Evolutionary conservation across 2,329 filamentous ascomycete species (phyloP).

Genomic region (Sporothrix humicola): DNA sequence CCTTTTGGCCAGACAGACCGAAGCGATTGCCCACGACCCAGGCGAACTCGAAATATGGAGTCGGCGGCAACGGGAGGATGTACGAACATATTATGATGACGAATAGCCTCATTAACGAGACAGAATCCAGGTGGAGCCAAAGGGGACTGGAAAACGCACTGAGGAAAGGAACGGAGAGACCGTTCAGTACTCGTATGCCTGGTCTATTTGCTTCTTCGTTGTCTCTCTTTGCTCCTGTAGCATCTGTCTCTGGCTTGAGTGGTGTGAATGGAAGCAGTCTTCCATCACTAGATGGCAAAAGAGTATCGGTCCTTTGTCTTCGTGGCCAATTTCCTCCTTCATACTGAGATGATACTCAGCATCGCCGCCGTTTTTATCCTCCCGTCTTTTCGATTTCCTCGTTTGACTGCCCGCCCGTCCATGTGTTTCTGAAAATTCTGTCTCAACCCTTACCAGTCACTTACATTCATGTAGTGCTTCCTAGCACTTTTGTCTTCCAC

Average conservation of each 20-base stretch:
- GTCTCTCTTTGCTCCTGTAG: neutral
- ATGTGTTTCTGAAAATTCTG: constrained; percentile 9
- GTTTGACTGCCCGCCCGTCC: neutral
- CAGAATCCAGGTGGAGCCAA: neutral
- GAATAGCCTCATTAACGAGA: constrained; percentile 21
- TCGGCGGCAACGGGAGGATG: constrained; percentile 12
- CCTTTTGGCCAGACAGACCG: constrained; percentile 1
- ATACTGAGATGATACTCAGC: neutral
- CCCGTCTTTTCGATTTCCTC: constrained; percentile 10
- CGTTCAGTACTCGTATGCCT: neutral
- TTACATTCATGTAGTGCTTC: neutral
- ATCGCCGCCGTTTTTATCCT: neutral
- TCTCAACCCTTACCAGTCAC: neutral
- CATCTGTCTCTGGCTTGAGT: neutral
- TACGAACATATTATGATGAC: constrained; percentile 6
- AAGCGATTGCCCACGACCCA: constrained; percentile 1
- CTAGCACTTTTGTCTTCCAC: neutral
- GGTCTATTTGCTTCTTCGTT: neutral
- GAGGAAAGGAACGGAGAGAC: neutral
- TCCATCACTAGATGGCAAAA: neutral
- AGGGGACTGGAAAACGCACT: neutral
- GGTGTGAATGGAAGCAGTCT: neutral
- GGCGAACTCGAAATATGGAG: constrained; percentile 12
- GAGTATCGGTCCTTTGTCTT: neutral
- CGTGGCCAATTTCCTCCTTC: neutral